Base-by-base conservation (phyloP, 768 basidiomycete genomes). In the Termitomyces sp. region DNA sequence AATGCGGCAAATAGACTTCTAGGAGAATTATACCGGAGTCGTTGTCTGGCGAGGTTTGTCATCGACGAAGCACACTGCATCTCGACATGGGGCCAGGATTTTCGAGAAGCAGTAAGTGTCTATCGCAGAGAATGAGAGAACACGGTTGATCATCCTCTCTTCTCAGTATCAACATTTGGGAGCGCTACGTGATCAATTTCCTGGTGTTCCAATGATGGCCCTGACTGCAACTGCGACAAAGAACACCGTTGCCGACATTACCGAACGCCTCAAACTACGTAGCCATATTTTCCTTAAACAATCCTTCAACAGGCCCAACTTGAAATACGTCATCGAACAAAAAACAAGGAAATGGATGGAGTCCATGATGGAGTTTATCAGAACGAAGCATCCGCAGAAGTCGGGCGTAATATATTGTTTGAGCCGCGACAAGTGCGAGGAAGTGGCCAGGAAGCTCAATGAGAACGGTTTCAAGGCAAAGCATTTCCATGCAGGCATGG, bases 51-150 rank as follows among this genome's bases (percentile, higher is more conserved):
- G 15, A 77, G 96, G 33, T 96, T 99, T 68, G 94, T 97, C 1
- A 81, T 98, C 51, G 97, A 99, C 68, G 97, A 99, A 69, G 96
- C 94, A 2, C 97, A 99, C 69, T 94, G 93, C 69, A 90, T 98
- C 44, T 87, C 86, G 15, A 86, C 86, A 22, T 98, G 97, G 97
- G 97, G 96, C 6, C 86, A 94, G 66, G 88, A 94, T 68, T 95
- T 97, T 66, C 84, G 96, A 51, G 82, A 83, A n/a, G 83, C 89
- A 26, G 90, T 91, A 72, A 63, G 86, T 69, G 4, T 24, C 34
- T 29, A 54, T 37, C 12, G 34, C 26, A 50, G 29, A 6, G 5
- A 56, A 56, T 36, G 33, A 36, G 22, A 7, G 34, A 33, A 5
- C 16, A 26, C 44, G 44, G 47, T 31, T 42, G 50, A 41, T 37